phyloP scores from a whole-genome alignment of 345 rosid genomes.

The Linum lewisii region DNA sequence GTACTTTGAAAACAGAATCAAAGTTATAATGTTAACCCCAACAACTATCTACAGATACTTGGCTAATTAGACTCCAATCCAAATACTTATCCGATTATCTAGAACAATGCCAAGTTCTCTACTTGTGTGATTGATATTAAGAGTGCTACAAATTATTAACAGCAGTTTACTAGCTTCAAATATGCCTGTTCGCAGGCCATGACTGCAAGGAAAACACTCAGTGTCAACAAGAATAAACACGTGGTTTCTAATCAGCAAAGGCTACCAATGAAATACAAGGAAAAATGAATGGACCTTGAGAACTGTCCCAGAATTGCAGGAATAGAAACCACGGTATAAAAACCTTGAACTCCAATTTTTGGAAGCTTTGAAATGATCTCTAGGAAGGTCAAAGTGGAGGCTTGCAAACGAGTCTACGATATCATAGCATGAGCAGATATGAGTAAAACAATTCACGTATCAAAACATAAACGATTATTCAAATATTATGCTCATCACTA shows the following conservation, averaged over 20 bases:
- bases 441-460: not conserved
- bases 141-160: too few species aligned
- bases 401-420: constrained; percentile 89
- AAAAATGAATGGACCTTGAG: constrained; percentile 54
- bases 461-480: too few species aligned
- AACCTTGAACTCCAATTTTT: constrained; percentile 70
- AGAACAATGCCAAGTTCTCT: too few species aligned
- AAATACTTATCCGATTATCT: too few species aligned
- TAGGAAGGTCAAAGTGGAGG: constrained; percentile 74
- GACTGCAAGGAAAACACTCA: constrained; percentile 38
- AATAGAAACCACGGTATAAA: constrained; percentile 88
- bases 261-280: not conserved
- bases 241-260: constrained; percentile 3
- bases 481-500: too few species aligned
- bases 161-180: constrained; percentile 84
- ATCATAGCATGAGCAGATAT: constrained; percentile 11
- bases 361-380: constrained; percentile 87
- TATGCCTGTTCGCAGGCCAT: constrained; percentile 93
- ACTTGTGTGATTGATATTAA: too few species aligned
- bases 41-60: too few species aligned
- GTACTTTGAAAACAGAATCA: too few species aligned
- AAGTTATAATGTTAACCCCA: too few species aligned
- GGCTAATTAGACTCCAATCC: too few species aligned
- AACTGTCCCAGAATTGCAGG: constrained; percentile 97
- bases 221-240: constrained; percentile 6